Conservation (phyloP, 495 filamentous ascomycete species). For the Chaetomium cochliodes region DNA sequence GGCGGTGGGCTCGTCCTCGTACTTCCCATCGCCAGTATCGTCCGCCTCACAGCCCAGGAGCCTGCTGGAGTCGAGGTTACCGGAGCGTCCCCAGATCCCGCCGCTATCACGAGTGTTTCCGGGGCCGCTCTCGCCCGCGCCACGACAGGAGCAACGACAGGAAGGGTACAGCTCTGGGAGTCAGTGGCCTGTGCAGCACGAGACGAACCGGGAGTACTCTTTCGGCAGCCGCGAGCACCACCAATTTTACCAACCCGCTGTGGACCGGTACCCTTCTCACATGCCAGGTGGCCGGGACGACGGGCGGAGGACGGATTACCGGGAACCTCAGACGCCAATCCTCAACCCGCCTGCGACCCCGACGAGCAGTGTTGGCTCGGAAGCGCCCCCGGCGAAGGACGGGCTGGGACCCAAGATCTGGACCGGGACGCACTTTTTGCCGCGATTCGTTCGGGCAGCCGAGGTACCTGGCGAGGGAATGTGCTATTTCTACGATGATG, state of each 20-base stretch:
- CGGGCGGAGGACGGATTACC: constrained; percentile 21
- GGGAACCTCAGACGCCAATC: constrained; percentile 31
- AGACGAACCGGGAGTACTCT: constrained; percentile 32
- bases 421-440: constrained; percentile 59
- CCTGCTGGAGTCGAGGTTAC: constrained; percentile 40
- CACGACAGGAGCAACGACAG: constrained; percentile 35
- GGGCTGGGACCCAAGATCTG: constrained; percentile 59
- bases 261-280: constrained; percentile 28
- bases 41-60: constrained; percentile 41
- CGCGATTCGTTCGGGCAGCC: constrained; percentile 56
- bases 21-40: constrained; percentile 41
- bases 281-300: constrained; percentile 29
- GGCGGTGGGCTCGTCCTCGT: constrained; percentile 47
- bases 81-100: constrained; percentile 43
- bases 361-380: constrained; percentile 40
- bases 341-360: constrained; percentile 43
- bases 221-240: constrained; percentile 29
- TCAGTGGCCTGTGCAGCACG: constrained; percentile 36
- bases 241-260: constrained; percentile 25
- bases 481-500: constrained; percentile 87
- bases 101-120: constrained; percentile 44
- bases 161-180: constrained; percentile 31
- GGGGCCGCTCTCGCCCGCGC: constrained; percentile 42
- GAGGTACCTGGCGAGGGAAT: constrained; percentile 75
- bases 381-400: constrained; percentile 50